Evolutionary conservation across 805 yeast species (phyloP), one percentile per base, ranked within the genome.

Genomic region (Candida quercuum): DNA sequence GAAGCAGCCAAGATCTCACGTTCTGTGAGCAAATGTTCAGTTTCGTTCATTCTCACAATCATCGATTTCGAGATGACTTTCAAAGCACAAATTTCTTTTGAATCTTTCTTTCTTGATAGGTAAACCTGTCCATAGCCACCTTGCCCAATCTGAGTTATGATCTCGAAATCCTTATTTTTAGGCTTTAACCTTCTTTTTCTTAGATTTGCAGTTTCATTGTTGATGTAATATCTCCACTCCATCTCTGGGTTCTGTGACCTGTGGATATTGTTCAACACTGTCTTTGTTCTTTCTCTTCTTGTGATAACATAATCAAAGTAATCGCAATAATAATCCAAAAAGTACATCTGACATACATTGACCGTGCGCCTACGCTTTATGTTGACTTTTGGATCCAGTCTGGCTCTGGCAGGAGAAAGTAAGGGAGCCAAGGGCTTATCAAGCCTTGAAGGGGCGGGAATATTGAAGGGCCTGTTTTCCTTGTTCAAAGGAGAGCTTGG

Each of bases 101-200:
- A 88, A 55, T 93, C 99, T 48, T 80, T 81, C 69, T 93, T 93
- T 48, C 89, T 76, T 1, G 99, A 97, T 45, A 93, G 66, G 53
- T 86, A 93, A n/a, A 93, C 99, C 63, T 93, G 97, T 18, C 99
- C 99, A 57, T 93, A 93, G 3, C 99, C 99, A 56, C 99, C 99
- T 67, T 93, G 99, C 12, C 99, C 99, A 23, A 93, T 97, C 66
- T 93, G 99, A 1, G 99, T 93, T 48, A 93, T 82, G 69, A 91
- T 86, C 57, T 88, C 94, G 58, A 93, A 93, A 61, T 93, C 99
- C 50, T 89, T 89, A 57, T 89, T 93, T 58, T 83, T 86, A 25
- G 97, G 95, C 61, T 87, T 86, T 41, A 87, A 71, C 57, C 99
- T 76, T 56, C 97, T 76, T 58, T 87, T 87, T 49, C 99, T 76